Evolutionary conservation across 2,329 filamentous ascomycete genomes (phyloP).

Genomic region (Fusarium sp.): DNA sequence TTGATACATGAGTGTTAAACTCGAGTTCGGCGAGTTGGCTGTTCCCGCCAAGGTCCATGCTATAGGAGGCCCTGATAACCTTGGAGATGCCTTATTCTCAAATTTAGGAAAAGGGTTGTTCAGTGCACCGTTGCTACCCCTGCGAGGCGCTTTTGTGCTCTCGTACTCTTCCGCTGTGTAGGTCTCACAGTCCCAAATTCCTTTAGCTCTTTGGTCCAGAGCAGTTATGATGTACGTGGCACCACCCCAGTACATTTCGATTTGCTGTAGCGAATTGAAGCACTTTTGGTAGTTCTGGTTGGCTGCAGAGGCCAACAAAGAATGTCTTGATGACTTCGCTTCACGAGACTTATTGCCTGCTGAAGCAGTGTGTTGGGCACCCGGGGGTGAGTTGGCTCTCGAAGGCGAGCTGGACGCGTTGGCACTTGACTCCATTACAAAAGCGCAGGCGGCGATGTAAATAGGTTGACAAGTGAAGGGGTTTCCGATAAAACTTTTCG

Average conservation of each 20-base stretch:
- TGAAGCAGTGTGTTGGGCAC: slow-evolving; percentile 12
- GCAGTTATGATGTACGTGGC: slow-evolving; percentile 89
- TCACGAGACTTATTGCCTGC: slow-evolving; percentile 33
- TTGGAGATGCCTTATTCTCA: slow-evolving; percentile 63
- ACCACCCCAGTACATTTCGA: slow-evolving; percentile 89
- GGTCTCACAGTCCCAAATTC: slow-evolving; percentile 81
- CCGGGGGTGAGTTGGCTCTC: slow-evolving; percentile 66
- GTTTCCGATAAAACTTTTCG: slow-evolving; percentile 87
- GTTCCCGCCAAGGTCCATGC: slow-evolving; percentile 91
- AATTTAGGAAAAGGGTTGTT: slow-evolving; percentile 59
- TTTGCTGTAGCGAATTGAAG: slow-evolving; percentile 82
- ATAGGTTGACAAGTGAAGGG: slow-evolving; percentile 92
- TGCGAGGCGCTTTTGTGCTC: slow-evolving; percentile 68
- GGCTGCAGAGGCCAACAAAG: slow-evolving; percentile 81
- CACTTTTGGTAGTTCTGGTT: slow-evolving; percentile 90
- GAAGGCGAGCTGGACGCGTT: slow-evolving; percentile 72
- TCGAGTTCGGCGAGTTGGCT: slow-evolving; percentile 86
- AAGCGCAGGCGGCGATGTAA: slow-evolving; percentile 90
- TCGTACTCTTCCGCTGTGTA: slow-evolving; percentile 81
- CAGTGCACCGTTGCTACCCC: slow-evolving; percentile 53
- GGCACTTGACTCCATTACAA: slow-evolving; percentile 83
- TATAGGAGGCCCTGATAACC: slow-evolving; percentile 64
- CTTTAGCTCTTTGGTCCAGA: slow-evolving; percentile 87
- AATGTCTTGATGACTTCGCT: slow-evolving; percentile 71
- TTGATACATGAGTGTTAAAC: slow-evolving; percentile 83